phyloP scores from a whole-genome alignment of 2,329 filamentous ascomycete species.

The Sclerotiophoma versabilis region DNA sequence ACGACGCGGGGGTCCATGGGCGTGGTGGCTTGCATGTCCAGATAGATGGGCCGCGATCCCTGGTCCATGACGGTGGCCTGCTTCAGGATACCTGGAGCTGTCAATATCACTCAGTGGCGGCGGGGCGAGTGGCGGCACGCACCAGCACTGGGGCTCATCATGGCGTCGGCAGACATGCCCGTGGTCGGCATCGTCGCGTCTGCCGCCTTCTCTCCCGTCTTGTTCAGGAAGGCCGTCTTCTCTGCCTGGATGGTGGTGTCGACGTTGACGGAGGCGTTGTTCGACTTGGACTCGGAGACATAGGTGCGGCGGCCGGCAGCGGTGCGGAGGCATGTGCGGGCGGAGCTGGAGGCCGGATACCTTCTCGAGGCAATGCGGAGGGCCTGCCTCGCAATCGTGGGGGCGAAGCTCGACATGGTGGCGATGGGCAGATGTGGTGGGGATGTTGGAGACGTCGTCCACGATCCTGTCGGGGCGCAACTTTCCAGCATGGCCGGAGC shows the following conservation, averaged over 20 bases:
- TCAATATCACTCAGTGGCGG: conserved; percentile 25
- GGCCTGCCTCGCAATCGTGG: conserved; percentile 77
- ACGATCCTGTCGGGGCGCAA: neutral
- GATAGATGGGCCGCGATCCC: conserved; percentile 91
- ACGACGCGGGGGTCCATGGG: conserved; percentile 93
- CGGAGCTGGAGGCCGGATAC: conserved; percentile 52
- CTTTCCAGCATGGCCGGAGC: neutral
- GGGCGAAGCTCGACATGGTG: conserved; percentile 61
- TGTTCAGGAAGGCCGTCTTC: conserved; percentile 75
- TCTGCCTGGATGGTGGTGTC: conserved; percentile 87
- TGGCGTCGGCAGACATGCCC: conserved; percentile 66
- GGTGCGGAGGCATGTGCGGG: conserved; percentile 51
- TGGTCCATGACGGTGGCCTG: conserved; percentile 93
- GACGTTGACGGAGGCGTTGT: conserved; percentile 79
- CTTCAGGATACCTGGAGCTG: conserved; percentile 74
- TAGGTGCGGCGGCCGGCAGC: conserved; percentile 67
- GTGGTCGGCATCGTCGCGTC: conserved; percentile 67
- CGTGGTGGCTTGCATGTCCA: conserved; percentile 98
- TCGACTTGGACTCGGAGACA: conserved; percentile 82
- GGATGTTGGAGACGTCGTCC: neutral
- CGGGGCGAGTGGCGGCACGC: conserved; percentile 25
- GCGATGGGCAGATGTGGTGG: conserved; percentile 15
- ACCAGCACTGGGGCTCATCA: conserved; percentile 82
- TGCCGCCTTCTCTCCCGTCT: conserved; percentile 62
- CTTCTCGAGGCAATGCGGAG: conserved; percentile 65